phyloP scores from a whole-genome alignment of 768 basidiomycete species.

The Butyriboletus loyo region DNA sequence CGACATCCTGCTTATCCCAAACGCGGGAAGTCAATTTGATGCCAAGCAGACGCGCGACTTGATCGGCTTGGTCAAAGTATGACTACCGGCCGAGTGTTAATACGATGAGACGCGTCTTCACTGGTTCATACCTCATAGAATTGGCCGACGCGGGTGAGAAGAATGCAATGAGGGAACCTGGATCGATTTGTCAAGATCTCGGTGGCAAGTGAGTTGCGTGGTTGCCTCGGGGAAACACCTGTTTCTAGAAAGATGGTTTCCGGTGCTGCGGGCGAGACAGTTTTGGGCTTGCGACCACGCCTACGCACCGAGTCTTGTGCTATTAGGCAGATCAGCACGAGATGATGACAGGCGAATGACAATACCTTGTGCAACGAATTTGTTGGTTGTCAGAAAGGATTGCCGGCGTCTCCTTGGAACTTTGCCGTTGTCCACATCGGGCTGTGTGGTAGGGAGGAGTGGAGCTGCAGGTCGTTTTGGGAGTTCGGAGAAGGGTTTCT shows the following conservation, averaged over 20 bases:
- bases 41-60: constrained; percentile 70
- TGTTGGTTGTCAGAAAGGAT: not conserved
- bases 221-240: constrained; percentile 17
- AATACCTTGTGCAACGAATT: constrained; percentile 7
- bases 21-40: constrained; percentile 80
- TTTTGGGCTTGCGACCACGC: constrained; percentile 20
- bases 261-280: not conserved
- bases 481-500: constrained; percentile 57
- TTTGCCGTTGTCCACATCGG: not conserved
- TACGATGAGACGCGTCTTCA: not conserved
- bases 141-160: constrained; percentile 89
- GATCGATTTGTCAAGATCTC: constrained; percentile 70
- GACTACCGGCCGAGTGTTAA: constrained; percentile 50
- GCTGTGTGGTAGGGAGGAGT: not conserved
- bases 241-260: not conserved
- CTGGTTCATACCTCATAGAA: constrained; percentile 79
- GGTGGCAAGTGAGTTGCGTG: constrained; percentile 55
- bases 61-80: constrained; percentile 87
- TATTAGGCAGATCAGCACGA: not conserved
- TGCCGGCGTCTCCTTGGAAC: not conserved
- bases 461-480: constrained; percentile 38
- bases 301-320: constrained; percentile 3
- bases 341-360: not conserved
- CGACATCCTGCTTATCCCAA: constrained; percentile 66
- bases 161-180: constrained; percentile 82